These are phyloP conservation scores for Glarea lozoyensis DNA, from an alignment of 495 filamentous ascomycete species.

Conservation along the genomic window DNA sequence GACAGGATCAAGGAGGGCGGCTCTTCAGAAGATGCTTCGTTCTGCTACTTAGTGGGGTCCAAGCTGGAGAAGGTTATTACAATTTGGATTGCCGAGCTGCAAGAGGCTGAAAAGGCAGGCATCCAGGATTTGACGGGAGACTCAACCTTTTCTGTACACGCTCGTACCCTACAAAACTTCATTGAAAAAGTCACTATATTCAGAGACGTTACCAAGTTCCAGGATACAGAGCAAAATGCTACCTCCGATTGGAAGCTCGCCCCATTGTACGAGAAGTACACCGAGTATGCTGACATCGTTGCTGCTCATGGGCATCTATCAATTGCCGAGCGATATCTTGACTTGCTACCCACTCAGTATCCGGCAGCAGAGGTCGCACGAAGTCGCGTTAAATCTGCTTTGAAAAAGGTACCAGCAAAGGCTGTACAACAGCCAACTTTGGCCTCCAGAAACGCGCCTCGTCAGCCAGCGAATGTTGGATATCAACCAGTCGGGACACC, in stretches of 20 bases:
- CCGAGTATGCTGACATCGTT: constrained; percentile 92
- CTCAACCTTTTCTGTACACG: constrained; percentile 86
- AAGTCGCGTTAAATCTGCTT: constrained; percentile 79
- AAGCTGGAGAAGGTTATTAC: constrained; percentile 93
- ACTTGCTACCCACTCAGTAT: constrained; percentile 77
- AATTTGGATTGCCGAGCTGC: constrained; percentile 86
- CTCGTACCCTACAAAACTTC: constrained; percentile 77
- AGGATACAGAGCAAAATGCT: constrained; percentile 62
- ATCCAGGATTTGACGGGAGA: constrained; percentile 58
- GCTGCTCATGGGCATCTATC: constrained; percentile 81
- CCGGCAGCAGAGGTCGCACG: constrained; percentile 83
- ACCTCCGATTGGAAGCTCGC: constrained; percentile 82
- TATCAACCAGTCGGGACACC: constrained; percentile 17
- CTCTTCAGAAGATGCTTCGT: constrained; percentile 76
- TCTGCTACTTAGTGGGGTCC: constrained; percentile 91
- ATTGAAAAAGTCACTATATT: constrained; percentile 99
- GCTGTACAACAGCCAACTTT: constrained; percentile 27
- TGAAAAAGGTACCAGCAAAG: constrained; percentile 46
- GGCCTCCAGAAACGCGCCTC: constrained; percentile 23
- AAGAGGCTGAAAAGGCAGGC: constrained; percentile 68
- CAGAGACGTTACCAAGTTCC: constrained; percentile 85
- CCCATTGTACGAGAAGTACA: constrained; percentile 87
- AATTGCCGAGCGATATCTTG: constrained; percentile 83
- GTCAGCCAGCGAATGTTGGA: constrained; percentile 30
- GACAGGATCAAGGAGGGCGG: constrained; percentile 78